Evolutionary conservation across 805 yeast genomes (phyloP), one percentile per base, ranked within the genome.

Genomic region (Teunomyces panamensis): DNA sequence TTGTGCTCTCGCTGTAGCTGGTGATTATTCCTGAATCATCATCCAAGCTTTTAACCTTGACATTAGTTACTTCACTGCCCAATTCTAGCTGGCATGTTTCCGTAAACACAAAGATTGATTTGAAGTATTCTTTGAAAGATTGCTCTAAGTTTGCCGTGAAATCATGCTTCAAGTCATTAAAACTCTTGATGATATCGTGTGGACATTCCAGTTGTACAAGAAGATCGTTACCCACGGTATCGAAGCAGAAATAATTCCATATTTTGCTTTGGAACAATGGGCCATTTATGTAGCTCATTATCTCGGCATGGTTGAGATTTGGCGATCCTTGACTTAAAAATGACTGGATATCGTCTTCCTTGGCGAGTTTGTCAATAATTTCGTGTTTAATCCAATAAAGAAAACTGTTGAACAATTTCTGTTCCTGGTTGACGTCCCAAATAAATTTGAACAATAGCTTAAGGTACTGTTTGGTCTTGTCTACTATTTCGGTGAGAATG

Each of bases 361-460:
- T 64, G 53, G 69, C 17, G 52, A 71, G 53, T 57, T 75, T 57
- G 53, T 65, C 69, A 53, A 69, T 47, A 47, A 72, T 56, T 44
- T 69, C 57, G 46, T 60, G 45, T 58, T 67, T 65, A 11, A 71
- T 51, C 84, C 84, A 80, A 11, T 64, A 61, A 10, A 77, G 53
- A 43, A 75, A 77, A 36, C 69, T 66, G 45, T 72, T 73, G 56
- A 79, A 79, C 29, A 65, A 55, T 35, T 65, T 63, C 51, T 75
- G 80, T 45, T 78, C 81, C 17, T 70, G 69, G 50, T 77, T 79
- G 26, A 77, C 49, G 20, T 63, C 67, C 68, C 77, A 68, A 42
- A 78, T 69, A 11, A 68, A 58, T 30, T 56, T 61, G 56, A 74
- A 75, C 7, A 68, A 55, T 6, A 46, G 34, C 50, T 72, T 68